Evolutionary conservation across 1,139 yeast species (phyloP).

Genomic region (Yamadazyma diospyri): DNA sequence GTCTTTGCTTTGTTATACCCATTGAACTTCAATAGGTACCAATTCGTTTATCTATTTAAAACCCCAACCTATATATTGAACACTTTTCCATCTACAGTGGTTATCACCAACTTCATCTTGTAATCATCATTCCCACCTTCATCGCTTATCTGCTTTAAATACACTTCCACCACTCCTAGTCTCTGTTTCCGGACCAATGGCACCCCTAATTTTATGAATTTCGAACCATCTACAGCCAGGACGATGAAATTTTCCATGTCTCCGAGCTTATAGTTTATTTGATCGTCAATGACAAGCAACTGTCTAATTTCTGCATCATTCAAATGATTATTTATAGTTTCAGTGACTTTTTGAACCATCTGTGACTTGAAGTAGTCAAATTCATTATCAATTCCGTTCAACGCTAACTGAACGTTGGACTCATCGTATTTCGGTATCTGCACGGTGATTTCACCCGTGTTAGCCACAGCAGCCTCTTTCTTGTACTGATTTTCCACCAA

Average conservation of each 20-base stretch:
- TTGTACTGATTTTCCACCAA: constrained; percentile 15
- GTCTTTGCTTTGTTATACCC: too few relatives aligned
- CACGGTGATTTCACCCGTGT: constrained; percentile 14
- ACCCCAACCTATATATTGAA: constrained; percentile 4
- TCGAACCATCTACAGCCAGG: constrained; percentile 12
- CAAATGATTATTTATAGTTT: constrained; percentile 22
- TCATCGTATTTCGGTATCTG: constrained; percentile 33
- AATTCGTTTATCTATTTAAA: too few relatives aligned
- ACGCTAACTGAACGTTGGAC: constrained; percentile 25
- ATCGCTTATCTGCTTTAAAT: constrained; percentile 22
- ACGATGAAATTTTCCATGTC: constrained; percentile 31
- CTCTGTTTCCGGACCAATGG: constrained; percentile 29
- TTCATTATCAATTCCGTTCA: constrained; percentile 37
- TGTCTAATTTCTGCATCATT: constrained; percentile 1
- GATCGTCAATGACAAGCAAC: constrained; percentile 15
- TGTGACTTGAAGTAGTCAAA: constrained; percentile 34
- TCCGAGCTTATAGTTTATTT: constrained; percentile 20
- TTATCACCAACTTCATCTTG: constrained; percentile 19
- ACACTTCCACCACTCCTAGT: constrained; percentile 33
- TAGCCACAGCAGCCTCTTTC: constrained; percentile 13
- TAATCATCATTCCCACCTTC: constrained; percentile 13
- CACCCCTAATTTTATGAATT: constrained; percentile 32
- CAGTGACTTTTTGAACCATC: constrained; percentile 24
- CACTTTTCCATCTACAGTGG: constrained; percentile 17
- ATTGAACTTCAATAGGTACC: too few relatives aligned